Evolutionary conservation across 805 yeast genomes (phyloP), one percentile per base, ranked within the genome.

Genomic region (Candida krabiensis): DNA sequence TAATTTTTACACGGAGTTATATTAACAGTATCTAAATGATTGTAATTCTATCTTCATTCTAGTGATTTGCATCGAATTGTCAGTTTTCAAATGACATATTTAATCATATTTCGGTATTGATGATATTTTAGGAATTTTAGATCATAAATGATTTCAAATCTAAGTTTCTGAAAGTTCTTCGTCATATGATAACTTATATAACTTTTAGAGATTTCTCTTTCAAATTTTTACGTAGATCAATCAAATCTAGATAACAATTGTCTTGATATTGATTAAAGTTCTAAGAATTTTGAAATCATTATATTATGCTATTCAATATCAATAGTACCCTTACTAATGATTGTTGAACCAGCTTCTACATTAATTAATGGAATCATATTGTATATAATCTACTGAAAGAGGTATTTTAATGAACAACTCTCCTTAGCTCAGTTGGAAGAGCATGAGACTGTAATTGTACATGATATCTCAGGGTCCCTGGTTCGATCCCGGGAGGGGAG

Each of bases 401-500:
- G 7, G 11, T 21, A 14, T 29, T 13, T 13, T n/a, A 15, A n/a
- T 21, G 11, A 21, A 21, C 11, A 21, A 21, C 53, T 46, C 53
- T 46, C 50, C 48, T 49, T 45, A 51, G 51, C 55, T 50, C 52
- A 45, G 51, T 36, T 45, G 56, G 53, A 47, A 49, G 50, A 45
- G 52, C 53, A 45, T 45, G 49, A 40, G 56, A 49, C 55, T 50
- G 55, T 50, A 50, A 48, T 40, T 37, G 38, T 26, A 16, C 27
- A 30, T 17, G 55, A 26, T 18, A 50, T 50, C 54, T 46, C 48
- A 47, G 52, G 55, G 52, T 50, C 52, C 49, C 55, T 41, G 52
- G 55, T 50, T 50, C 52, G 55, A 50, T 43, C 55, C 55, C 55
- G 55, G 55, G 47, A 50, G 52, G 49, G 49, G 52, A 46, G 52